phyloP scores from a whole-genome alignment of 176 grass and related monocot species.

The Triticum dicoccoides region DNA sequence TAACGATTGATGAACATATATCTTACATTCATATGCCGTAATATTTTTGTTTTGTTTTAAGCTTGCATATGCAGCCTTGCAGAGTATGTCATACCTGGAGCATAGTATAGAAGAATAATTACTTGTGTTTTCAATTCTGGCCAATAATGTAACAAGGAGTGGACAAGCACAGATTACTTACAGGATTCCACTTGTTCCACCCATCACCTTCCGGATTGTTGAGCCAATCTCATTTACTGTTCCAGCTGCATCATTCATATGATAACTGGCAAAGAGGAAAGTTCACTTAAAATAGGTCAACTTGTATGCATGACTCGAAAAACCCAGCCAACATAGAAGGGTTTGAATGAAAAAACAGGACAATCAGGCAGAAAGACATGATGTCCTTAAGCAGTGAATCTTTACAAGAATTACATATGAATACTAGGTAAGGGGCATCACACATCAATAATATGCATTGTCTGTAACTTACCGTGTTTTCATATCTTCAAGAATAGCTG shows the following conservation, averaged over 20 bases:
- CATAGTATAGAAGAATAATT: conserved; percentile 26
- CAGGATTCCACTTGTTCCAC: conserved; percentile 99
- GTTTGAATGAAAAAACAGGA: not conserved
- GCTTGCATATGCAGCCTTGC: conserved; percentile 94
- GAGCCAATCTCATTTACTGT: conserved; percentile 89
- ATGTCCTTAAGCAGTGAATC: not conserved
- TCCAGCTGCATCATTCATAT: conserved; percentile 93
- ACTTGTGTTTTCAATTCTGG: conserved; percentile 11
- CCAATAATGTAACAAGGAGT: conserved; percentile 4
- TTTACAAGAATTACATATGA: not conserved
- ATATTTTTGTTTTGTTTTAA: conserved; percentile 68
- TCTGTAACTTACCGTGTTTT: conserved; percentile 65
- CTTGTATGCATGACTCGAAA: conserved; percentile 8
- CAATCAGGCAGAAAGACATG: not conserved
- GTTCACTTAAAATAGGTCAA: conserved; percentile 23
- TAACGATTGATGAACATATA: not conserved
- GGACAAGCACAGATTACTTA: conserved; percentile 31
- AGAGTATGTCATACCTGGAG: conserved; percentile 92
- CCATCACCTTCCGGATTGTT: conserved; percentile 88
- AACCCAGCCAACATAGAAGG: not conserved
- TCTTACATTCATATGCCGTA: conserved; percentile 82
- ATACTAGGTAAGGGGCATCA: not conserved
- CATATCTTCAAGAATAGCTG: conserved; percentile 95
- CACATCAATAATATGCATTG: not conserved
- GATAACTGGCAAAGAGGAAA: conserved; percentile 69